Base-by-base conservation (phyloP, 768 basidiomycete species). In the Filobasidium floriforme region DNA sequence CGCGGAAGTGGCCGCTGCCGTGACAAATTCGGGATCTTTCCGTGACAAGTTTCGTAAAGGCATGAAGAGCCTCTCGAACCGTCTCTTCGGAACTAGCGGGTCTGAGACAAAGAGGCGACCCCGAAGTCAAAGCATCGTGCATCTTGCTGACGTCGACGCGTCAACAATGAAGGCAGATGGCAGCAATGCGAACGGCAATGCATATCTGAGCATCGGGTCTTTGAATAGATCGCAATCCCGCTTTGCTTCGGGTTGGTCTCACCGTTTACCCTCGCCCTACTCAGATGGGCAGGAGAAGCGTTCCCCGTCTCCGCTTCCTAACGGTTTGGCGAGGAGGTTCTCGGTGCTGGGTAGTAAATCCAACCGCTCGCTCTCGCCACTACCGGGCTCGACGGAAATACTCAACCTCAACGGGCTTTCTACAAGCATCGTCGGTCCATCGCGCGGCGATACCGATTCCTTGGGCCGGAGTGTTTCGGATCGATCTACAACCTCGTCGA, bases 1-100 rank as follows among this genome's bases (percentile, higher is more conserved):
- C n/a, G 84, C 84, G 54, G 93, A 96, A 69, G 85, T 89, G 2
- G 83, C 83, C 19, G 85, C 85, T 37, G 92, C 80, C 29, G 73
- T 80, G 32, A 79, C 75, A 46, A 76, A 72, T 37, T 71, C 72
- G 11, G 68, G 66, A 18, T 66, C 72, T 3, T 74, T 77, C 63
- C 66, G 72, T 6, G 73, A 75, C 29, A 73, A 73, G 32, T 66
- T 80, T 61, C 70, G 73, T 44, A 72, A 76, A 63, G 72, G 78
- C 40, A 68, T 79, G 68, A 69, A 74, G 61, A 65, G 61, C 11
- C 71, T 76, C 41, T 69, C 70, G 19, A 63, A 72, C 41, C 76
- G 73, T 55, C 62, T 78, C 9, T 59, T 63, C 29, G 55, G 49
- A 28, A 59, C 43, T 24, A 66, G 49, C 28, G 65, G 60, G 1